Conservation (phyloP, 2,329 filamentous ascomycete species). For the Aureobasidium subglaciale region DNA sequence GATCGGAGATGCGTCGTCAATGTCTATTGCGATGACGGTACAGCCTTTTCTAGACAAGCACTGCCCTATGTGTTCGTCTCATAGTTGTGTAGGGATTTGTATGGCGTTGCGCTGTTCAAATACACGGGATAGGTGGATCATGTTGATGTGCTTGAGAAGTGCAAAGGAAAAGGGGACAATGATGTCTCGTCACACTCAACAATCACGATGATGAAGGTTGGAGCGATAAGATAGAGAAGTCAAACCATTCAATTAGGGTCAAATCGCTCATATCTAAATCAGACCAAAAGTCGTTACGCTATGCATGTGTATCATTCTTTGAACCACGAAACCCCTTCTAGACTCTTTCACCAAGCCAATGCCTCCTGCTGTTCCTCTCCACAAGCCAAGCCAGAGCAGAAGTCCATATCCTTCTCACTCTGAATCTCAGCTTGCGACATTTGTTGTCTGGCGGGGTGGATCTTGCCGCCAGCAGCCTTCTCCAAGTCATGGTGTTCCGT, state of each 20-base stretch:
- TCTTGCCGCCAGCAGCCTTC: slow-evolving; percentile 38
- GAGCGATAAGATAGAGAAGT: background rate
- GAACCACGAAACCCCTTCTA: background rate
- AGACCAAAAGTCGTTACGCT: slow-evolving; percentile 13
- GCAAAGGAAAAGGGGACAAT: too few relatives aligned
- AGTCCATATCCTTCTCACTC: slow-evolving; percentile 8
- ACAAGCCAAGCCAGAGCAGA: slow-evolving; percentile 10
- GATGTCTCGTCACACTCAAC: too few relatives aligned
- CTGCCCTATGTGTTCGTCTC: too few relatives aligned
- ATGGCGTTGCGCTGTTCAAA: too few relatives aligned
- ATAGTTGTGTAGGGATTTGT: too few relatives aligned
- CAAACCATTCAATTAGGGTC: background rate
- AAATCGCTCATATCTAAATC: background rate
- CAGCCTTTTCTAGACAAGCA: too few relatives aligned
- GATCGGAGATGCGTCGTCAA: too few relatives aligned
- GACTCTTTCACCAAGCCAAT: background rate
- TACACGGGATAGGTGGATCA: too few relatives aligned
- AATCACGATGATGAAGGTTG: background rate
- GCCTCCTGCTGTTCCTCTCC: slow-evolving; percentile 6
- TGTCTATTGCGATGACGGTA: too few relatives aligned
- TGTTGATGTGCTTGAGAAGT: too few relatives aligned
- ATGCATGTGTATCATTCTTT: slow-evolving; percentile 8
- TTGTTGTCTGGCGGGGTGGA: slow-evolving; percentile 45
- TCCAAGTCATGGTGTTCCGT: slow-evolving; percentile 43
- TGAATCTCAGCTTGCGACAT: background rate